Evolutionary conservation across 306 rosid genomes (phyloP).

Genomic region (Bauhinia variegata): DNA sequence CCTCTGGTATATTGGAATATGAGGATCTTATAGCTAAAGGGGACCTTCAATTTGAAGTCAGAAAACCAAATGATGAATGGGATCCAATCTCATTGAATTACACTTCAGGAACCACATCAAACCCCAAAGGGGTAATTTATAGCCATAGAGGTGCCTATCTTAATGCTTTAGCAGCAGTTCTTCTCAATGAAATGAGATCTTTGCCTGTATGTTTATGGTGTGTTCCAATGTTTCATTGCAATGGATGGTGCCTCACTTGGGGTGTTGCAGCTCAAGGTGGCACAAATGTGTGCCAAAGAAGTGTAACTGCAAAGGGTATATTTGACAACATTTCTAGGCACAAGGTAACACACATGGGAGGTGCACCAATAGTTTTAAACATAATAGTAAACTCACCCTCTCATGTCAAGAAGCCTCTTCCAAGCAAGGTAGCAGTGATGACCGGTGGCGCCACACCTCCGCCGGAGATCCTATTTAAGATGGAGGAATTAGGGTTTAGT

Average conservation of each 20-base stretch:
- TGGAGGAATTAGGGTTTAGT: constrained; percentile 69
- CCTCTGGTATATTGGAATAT: constrained; percentile 50
- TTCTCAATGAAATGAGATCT: constrained; percentile 69
- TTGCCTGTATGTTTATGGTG: constrained; percentile 77
- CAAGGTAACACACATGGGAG: constrained; percentile 73
- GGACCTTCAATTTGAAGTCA: constrained; percentile 50
- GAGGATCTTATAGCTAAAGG: constrained; percentile 67
- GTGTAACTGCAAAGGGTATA: constrained; percentile 57
- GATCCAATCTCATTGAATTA: constrained; percentile 82
- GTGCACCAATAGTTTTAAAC: constrained; percentile 82
- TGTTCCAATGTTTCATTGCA: constrained; percentile 97
- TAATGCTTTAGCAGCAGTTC: constrained; percentile 65
- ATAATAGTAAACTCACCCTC: constrained; percentile 68
- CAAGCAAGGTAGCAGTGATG: constrained; percentile 57
- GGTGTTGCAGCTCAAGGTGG: constrained; percentile 91
- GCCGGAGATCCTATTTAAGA: constrained; percentile 55
- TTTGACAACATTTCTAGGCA: constrained; percentile 57
- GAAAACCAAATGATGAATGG: constrained; percentile 68
- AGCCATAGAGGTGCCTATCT: constrained; percentile 94
- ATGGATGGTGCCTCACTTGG: constrained; percentile 96
- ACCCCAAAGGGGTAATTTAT: constrained; percentile 84
- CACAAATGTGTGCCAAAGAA: constrained; percentile 80
- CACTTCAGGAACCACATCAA: constrained; percentile 95
- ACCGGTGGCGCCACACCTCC: constrained; percentile 91
- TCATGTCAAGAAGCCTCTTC: constrained; percentile 58